Conservation (phyloP, 2,329 filamentous ascomycete species). For the Penicillium hesseltinei region DNA sequence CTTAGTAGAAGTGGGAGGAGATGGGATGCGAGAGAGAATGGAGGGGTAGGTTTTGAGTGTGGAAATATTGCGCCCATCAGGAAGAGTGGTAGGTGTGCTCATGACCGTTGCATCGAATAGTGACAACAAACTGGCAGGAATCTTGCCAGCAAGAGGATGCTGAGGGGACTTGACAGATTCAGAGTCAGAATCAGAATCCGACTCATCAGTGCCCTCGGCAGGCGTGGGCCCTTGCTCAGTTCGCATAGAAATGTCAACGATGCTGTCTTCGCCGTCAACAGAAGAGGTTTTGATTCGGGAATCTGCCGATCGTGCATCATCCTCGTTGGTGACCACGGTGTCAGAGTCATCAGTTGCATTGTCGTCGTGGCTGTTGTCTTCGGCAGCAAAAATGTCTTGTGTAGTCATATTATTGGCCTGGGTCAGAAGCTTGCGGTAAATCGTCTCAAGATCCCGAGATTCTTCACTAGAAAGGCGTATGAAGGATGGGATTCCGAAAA, state of each 20-base stretch:
- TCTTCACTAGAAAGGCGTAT: conserved; percentile 75
- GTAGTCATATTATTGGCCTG: conserved; percentile 76
- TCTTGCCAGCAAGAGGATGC: conserved; percentile 49
- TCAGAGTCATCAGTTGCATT: conserved; percentile 61
- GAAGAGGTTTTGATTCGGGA: conserved; percentile 73
- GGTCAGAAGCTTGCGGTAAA: conserved; percentile 76
- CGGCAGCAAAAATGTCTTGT: conserved; percentile 59
- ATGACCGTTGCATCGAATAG: conserved; percentile 77
- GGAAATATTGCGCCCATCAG: conserved; percentile 64
- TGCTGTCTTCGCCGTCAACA: conserved; percentile 82
- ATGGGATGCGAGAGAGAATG: conserved; percentile 48
- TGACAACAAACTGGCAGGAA: conserved; percentile 64
- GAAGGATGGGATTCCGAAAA: conserved; percentile 54
- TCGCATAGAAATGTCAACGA: conserved; percentile 86
- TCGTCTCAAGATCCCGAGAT: conserved; percentile 64
- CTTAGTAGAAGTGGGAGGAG: conserved; percentile 21
- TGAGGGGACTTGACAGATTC: conserved; percentile 44
- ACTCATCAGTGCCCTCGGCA: conserved; percentile 16
- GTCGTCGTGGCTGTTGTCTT: conserved; percentile 51
- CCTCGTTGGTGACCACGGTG: conserved; percentile 62
- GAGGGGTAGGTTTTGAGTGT: conserved; percentile 58
- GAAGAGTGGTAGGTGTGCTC: conserved; percentile 55
- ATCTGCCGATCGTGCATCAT: conserved; percentile 64
- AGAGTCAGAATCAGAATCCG: conserved; percentile 11
- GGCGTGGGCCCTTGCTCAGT: conserved; percentile 49